Conservation (phyloP, 208 protist species). For the Herpetomonas tarakana region DNA sequence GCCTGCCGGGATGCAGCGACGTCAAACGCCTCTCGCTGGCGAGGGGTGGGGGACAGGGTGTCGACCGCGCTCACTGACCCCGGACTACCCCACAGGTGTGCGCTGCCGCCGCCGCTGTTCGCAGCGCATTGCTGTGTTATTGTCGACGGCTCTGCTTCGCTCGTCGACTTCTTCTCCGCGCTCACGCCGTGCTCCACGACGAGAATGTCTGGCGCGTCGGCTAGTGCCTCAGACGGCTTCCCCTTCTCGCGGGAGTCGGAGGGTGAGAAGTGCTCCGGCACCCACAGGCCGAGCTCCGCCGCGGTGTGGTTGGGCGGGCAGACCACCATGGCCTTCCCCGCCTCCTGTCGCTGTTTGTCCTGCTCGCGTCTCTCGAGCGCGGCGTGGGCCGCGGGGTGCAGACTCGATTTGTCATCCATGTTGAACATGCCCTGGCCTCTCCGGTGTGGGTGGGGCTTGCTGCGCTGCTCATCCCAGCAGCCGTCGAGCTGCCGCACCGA, state of each 20-base stretch:
- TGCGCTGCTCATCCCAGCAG: constrained; percentile 3
- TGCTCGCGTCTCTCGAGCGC: constrained; percentile 14
- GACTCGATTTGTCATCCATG: neutral
- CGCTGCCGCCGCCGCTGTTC: neutral
- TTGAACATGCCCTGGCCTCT: constrained; percentile 21
- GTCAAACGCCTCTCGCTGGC: neutral
- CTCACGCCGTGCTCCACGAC: too few relatives aligned
- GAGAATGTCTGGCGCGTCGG: neutral
- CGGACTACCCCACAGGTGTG: constrained; percentile 1
- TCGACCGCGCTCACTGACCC: neutral
- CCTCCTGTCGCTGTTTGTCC: constrained; percentile 19
- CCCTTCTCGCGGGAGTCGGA: neutral
- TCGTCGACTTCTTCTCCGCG: too few relatives aligned
- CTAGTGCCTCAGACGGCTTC: neutral
- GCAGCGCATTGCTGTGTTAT: neutral
- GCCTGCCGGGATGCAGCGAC: neutral
- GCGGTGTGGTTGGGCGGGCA: constrained; percentile 46
- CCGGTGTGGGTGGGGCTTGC: constrained; percentile 13
- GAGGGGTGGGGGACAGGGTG: neutral
- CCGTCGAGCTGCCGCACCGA: constrained; percentile 20
- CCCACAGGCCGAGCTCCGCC: constrained; percentile 46
- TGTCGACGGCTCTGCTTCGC: neutral
- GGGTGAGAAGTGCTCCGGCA: neutral
- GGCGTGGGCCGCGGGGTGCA: neutral
- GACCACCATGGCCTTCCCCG: constrained; percentile 42